Percentiles rank a stretch among this genome's conserved stretches.
These are phyloP conservation scores for Talaromyces adpressus DNA, from an alignment of 495 filamentous ascomycete genomes.

Conservation along the genomic window DNA sequence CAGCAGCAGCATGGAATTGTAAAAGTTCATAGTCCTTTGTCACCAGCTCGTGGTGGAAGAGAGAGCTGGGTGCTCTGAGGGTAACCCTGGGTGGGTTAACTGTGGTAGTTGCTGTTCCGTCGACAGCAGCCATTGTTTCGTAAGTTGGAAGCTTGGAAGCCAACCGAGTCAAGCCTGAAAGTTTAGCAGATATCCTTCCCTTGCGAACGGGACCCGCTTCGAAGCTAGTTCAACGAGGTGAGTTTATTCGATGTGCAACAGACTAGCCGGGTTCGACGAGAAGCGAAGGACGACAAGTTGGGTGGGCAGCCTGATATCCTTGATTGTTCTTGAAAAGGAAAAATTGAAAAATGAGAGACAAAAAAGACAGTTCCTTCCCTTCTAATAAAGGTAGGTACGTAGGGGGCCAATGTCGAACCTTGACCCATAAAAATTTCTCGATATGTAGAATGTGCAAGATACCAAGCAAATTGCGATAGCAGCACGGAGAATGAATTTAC, in stretches of 20 bases:
- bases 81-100: slow-evolving; percentile 2
- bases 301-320: neutral
- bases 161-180: neutral
- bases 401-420: neutral
- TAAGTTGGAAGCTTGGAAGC: neutral
- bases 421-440: neutral
- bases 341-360: neutral
- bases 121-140: slow-evolving; percentile 13
- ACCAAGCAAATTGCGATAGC: neutral
- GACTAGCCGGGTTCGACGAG: neutral
- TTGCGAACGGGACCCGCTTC: neutral
- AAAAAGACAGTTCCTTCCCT: neutral
- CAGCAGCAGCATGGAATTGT: slow-evolving; percentile 29
- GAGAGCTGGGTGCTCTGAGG: slow-evolving; percentile 10
- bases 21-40: slow-evolving; percentile 27
- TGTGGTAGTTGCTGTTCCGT: slow-evolving; percentile 7
- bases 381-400: neutral
- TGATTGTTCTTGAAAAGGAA: neutral
- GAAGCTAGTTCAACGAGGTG: neutral
- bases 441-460: neutral
- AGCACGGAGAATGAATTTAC: neutral
- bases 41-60: slow-evolving; percentile 24
- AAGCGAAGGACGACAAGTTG: neutral
- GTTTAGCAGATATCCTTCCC: neutral
- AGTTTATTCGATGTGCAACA: neutral